Percentiles rank a stretch among this genome's conserved stretches.
phyloP scores from a whole-genome alignment of 305 asterid genomes.

The Fraxinus baroniana region DNA sequence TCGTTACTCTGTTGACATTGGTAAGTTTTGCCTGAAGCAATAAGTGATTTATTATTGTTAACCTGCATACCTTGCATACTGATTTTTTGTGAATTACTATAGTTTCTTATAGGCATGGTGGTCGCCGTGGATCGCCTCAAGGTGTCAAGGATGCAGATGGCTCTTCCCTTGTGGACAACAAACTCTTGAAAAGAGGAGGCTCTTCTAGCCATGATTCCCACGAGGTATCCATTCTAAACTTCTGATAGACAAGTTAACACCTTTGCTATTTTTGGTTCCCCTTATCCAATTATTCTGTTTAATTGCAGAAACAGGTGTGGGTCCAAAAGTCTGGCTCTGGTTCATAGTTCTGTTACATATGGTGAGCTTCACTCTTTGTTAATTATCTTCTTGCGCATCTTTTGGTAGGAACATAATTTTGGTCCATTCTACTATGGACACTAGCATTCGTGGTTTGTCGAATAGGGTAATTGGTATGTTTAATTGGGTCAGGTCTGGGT shows the following conservation, averaged over 20 bases:
- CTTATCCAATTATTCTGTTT: constrained; percentile 16
- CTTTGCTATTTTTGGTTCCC: constrained; percentile 20
- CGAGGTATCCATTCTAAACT: constrained; percentile 44
- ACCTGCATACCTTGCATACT: constrained; percentile 15
- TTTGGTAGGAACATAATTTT: not conserved
- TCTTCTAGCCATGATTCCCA: constrained; percentile 46
- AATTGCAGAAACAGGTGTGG: constrained; percentile 76
- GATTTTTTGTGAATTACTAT: constrained; percentile 23
- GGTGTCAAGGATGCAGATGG: constrained; percentile 57
- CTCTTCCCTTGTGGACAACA: constrained; percentile 56
- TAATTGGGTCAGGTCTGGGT: not conserved
- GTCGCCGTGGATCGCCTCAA: constrained; percentile 63
- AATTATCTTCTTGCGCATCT: not conserved
- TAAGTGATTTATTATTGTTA: constrained; percentile 9
- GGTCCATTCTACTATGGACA: constrained; percentile 6
- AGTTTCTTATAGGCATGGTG: constrained; percentile 69
- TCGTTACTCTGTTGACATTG: constrained; percentile 59
- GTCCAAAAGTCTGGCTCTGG: constrained; percentile 77
- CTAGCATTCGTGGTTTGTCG: not conserved
- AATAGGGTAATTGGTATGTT: not conserved
- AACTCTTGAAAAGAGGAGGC: constrained; percentile 52
- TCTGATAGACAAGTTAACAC: not conserved
- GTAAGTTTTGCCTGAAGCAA: constrained; percentile 39
- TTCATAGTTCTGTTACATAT: constrained; percentile 41
- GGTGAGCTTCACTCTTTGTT: constrained; percentile 33